phyloP scores from a whole-genome alignment of 2,329 filamentous ascomycete species.

The Phaeophleospora eucalypticola region DNA sequence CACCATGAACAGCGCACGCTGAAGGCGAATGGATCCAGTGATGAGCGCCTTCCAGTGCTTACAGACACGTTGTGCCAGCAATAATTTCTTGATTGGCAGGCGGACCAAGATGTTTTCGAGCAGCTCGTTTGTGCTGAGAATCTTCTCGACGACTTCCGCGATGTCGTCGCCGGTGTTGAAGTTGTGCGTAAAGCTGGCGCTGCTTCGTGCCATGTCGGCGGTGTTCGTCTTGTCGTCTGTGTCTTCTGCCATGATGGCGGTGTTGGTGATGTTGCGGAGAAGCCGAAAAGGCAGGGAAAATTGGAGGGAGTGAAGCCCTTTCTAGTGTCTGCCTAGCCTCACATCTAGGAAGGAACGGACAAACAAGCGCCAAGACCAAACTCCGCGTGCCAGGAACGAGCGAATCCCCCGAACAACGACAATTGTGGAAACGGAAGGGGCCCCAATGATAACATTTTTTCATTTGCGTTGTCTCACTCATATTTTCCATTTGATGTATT shows the following conservation, averaged over 20 bases:
- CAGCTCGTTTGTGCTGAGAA: slow-evolving; percentile 8
- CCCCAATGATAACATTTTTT: neutral
- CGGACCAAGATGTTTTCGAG: slow-evolving; percentile 7
- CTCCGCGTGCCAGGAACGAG: too few species aligned
- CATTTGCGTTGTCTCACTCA: neutral
- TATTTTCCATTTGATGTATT: neutral
- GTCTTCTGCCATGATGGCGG: too few species aligned
- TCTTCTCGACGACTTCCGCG: neutral
- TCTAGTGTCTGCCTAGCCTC: too few species aligned
- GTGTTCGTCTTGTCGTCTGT: too few species aligned
- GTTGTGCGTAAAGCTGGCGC: neutral
- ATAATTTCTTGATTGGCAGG: slow-evolving; percentile 5
- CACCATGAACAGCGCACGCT: slow-evolving; percentile 1
- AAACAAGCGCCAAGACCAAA: too few species aligned
- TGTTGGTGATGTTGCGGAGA: too few species aligned
- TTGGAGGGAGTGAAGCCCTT: too few species aligned
- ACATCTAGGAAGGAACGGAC: too few species aligned
- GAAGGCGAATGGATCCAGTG: neutral
- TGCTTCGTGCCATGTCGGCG: too few species aligned
- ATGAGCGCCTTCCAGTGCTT: neutral
- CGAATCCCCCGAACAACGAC: too few species aligned
- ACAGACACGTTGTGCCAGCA: slow-evolving; percentile 7
- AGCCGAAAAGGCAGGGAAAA: too few species aligned
- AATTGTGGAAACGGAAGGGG: too few species aligned
- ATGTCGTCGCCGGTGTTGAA: neutral